Conservation (phyloP, 441 rosid genomes). For the Cnidoscolus chayamansa region DNA sequence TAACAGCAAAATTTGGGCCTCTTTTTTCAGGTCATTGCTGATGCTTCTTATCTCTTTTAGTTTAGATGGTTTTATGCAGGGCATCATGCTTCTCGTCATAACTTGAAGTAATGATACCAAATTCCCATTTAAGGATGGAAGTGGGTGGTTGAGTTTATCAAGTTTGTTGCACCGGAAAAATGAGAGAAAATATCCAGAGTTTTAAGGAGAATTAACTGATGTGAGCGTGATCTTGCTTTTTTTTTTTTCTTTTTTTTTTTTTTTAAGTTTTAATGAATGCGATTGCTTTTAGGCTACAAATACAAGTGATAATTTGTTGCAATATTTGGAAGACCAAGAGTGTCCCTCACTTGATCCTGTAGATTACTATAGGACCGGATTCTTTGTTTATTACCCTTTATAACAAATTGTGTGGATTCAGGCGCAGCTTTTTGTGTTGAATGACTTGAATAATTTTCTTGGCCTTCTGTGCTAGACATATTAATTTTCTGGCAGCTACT, state of each 20-base stretch:
- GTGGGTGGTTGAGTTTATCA: slow-evolving; percentile 16
- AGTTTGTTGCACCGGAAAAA: slow-evolving; percentile 18
- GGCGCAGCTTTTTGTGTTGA: neutral
- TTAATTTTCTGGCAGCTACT: neutral
- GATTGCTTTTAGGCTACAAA: slow-evolving; percentile 13
- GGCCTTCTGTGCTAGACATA: neutral
- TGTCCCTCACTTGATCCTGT: neutral
- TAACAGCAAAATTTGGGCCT: slow-evolving; percentile 28
- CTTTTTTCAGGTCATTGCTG: slow-evolving; percentile 12
- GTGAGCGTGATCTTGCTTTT: neutral
- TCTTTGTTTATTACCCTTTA: slow-evolving; percentile 8
- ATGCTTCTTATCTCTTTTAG: slow-evolving; percentile 18
- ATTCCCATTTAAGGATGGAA: slow-evolving; percentile 13
- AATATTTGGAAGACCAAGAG: neutral
- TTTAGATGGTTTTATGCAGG: slow-evolving; percentile 29
- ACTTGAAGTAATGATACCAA: slow-evolving; percentile 17
- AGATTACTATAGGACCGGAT: neutral
- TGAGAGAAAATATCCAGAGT: neutral
- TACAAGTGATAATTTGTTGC: neutral
- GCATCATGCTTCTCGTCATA: slow-evolving; percentile 13
- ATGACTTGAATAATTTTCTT: no score
- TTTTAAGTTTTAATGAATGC: neutral
- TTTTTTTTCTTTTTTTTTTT: no score
- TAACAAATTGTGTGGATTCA: slow-evolving; percentile 1
- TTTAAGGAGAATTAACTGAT: slow-evolving; percentile 14